phyloP scores from a whole-genome alignment of 75 land plant genomes.

The Isoetes taiwanensis region DNA sequence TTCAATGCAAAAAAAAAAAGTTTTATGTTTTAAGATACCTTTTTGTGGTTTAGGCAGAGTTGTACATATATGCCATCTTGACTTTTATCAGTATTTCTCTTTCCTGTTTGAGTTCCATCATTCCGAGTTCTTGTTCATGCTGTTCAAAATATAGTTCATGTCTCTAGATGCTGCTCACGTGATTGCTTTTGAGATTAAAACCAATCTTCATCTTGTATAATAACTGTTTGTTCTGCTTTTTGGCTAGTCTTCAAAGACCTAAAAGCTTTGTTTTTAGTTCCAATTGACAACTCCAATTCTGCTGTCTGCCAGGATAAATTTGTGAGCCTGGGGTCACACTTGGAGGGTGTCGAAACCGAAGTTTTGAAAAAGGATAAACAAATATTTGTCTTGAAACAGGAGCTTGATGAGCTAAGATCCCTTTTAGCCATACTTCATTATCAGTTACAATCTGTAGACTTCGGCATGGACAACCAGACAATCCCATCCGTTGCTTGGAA shows the following conservation, averaged over 20 bases:
- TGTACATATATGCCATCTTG: too few relatives aligned
- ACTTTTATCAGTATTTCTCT: too few relatives aligned
- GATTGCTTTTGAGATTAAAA: too few relatives aligned
- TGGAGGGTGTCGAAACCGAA: neutral
- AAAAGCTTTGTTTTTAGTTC: too few relatives aligned
- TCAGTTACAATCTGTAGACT: neutral
- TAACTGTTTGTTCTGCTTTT: too few relatives aligned
- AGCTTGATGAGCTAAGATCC: neutral
- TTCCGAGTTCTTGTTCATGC: too few relatives aligned
- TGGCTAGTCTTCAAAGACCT: too few relatives aligned
- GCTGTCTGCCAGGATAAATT: neutral
- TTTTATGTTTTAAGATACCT: too few relatives aligned
- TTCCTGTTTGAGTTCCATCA: too few relatives aligned
- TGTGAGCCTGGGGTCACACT: neutral
- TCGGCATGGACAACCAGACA: neutral
- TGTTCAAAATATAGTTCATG: neutral
- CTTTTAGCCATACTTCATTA: neutral
- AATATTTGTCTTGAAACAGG: neutral
- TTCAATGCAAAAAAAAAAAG: too few relatives aligned
- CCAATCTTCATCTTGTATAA: too few relatives aligned
- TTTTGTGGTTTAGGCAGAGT: too few relatives aligned
- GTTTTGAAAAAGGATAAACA: neutral
- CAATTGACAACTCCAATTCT: neutral
- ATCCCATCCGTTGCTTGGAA: neutral
- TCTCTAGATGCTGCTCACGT: neutral